These are phyloP conservation scores for Macroventuria anomochaeta DNA, from an alignment of 2,329 filamentous ascomycete species.

Conservation along the genomic window DNA sequence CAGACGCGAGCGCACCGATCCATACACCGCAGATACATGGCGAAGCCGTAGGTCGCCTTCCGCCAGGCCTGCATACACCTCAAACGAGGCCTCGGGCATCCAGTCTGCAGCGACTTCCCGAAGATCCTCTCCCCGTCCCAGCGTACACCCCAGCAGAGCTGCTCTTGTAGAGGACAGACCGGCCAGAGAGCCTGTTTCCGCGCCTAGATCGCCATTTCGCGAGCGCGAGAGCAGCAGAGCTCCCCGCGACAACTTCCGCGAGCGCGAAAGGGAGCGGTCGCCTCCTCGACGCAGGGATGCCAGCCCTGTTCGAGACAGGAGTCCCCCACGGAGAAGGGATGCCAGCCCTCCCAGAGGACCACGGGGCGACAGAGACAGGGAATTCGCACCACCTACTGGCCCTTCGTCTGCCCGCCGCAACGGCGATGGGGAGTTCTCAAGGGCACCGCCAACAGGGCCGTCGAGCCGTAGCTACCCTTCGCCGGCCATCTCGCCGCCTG, in stretches of 20 bases:
- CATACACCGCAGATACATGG: conserved; percentile 57
- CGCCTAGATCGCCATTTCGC: conserved; percentile 43
- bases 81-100: conserved; percentile 59
- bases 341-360: conserved; percentile 45
- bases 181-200: conserved; percentile 40
- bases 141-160: conserved; percentile 61
- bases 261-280: conserved; percentile 40
- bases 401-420: conserved; percentile 48
- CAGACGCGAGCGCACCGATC: conserved; percentile 58
- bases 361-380: conserved; percentile 42
- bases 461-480: conserved; percentile 45
- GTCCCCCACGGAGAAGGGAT: conserved; percentile 47
- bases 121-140: conserved; percentile 63
- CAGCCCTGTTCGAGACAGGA: conserved; percentile 33
- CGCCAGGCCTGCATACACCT: conserved; percentile 44
- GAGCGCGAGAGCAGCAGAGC: conserved; percentile 39
- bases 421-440: conserved; percentile 42
- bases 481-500: conserved; percentile 50
- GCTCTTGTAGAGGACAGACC: conserved; percentile 45
- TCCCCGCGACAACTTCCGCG: conserved; percentile 30
- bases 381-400: conserved; percentile 48
- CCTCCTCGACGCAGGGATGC: conserved; percentile 49
- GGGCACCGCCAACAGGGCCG: conserved; percentile 50
- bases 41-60: conserved; percentile 62
- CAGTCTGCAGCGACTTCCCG: conserved; percentile 65